Percentiles rank a stretch among this genome's conserved stretches.
These are phyloP conservation scores for Coelastrella sp. DNA, from an alignment of 139 green algal genomes.

Conservation along the genomic window DNA sequence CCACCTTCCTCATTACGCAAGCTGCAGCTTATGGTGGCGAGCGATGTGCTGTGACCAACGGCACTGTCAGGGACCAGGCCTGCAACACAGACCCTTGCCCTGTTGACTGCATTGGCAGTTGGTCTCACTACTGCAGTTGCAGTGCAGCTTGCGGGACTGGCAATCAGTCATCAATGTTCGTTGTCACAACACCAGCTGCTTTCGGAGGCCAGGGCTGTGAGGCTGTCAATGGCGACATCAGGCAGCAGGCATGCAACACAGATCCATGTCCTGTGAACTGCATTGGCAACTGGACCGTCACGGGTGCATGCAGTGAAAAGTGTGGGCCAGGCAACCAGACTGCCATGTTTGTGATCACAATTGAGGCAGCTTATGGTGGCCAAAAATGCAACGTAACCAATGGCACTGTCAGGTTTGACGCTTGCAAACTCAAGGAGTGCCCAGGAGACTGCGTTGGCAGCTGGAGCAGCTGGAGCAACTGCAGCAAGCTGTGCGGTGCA, in stretches of 20 bases:
- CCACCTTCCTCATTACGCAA: neutral
- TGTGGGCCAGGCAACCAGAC: neutral
- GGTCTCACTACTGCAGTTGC: neutral
- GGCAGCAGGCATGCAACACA: neutral
- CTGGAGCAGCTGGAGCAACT: neutral
- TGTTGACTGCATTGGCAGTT: neutral
- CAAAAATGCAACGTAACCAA: neutral
- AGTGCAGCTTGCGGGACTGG: neutral
- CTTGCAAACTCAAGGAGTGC: neutral
- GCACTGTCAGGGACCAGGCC: neutral
- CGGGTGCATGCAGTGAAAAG: neutral
- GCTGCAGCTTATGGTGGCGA: too few species aligned
- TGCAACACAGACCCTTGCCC: slow-evolving; percentile 8
- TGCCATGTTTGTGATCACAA: neutral
- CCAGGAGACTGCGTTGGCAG: neutral
- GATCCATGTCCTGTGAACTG: neutral
- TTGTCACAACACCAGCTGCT: neutral
- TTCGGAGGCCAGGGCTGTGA: neutral
- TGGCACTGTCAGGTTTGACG: neutral
- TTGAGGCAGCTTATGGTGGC: neutral
- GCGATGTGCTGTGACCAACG: too few species aligned
- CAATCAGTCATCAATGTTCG: neutral
- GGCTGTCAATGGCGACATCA: neutral
- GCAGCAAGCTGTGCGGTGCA: neutral
- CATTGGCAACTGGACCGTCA: neutral